These are phyloP conservation scores for Lecanoromycetidae sp. DNA, from an alignment of 2,329 filamentous ascomycete genomes.

Conservation along the genomic window DNA sequence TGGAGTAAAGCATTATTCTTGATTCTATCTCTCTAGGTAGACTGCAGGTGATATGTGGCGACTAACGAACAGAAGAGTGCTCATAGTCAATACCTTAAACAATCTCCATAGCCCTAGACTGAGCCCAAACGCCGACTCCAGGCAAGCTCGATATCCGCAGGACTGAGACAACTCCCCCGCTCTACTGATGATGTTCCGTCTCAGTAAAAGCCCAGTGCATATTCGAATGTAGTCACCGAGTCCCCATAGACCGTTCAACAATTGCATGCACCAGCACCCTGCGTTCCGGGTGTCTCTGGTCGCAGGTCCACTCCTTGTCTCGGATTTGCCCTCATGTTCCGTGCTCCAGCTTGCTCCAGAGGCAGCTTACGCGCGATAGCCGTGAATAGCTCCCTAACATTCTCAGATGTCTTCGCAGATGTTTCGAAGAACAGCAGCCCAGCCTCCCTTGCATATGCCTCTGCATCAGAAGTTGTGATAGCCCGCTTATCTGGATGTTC, in stretches of 20 bases:
- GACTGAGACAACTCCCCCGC: no score
- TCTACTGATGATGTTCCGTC: no score
- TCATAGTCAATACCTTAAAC: no score
- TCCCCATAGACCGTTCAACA: slow-evolving; percentile 37
- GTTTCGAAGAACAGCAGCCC: slow-evolving; percentile 97
- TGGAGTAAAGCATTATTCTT: no score
- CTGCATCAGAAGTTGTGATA: slow-evolving; percentile 76
- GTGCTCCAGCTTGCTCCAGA: slow-evolving; percentile 86
- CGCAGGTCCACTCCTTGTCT: slow-evolving; percentile 56
- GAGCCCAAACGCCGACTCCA: no score
- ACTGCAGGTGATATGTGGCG: no score
- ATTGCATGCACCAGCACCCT: slow-evolving; percentile 49
- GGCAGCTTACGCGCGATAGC: slow-evolving; percentile 96
- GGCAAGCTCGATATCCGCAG: no score
- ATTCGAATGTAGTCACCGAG: no score
- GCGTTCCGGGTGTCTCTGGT: slow-evolving; percentile 48
- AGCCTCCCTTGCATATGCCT: slow-evolving; percentile 88
- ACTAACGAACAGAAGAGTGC: no score
- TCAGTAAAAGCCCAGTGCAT: no score
- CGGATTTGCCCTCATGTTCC: slow-evolving; percentile 59
- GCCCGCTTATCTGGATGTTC: slow-evolving; percentile 94
- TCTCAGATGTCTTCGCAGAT: slow-evolving; percentile 92
- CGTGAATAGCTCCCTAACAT: slow-evolving; percentile 90
- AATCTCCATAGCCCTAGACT: no score
- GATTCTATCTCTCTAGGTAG: no score